phyloP scores from a whole-genome alignment of 2,329 filamentous ascomycete genomes.

The Diplodia sapinea region DNA sequence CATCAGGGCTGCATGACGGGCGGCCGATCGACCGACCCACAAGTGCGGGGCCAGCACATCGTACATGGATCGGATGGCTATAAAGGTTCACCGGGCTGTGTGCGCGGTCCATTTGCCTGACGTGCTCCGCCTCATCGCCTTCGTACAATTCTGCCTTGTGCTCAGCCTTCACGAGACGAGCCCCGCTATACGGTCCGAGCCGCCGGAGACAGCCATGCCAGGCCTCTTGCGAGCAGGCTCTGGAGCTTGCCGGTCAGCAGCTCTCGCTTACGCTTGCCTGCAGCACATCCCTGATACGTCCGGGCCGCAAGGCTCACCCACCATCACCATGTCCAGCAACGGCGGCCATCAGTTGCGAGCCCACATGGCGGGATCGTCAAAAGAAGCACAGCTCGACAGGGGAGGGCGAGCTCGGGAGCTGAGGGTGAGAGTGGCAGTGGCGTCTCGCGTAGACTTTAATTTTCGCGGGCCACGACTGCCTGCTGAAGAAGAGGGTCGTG shows the following conservation, averaged over 20 bases:
- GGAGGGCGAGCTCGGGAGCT: background rate
- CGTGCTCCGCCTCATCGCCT: conserved; percentile 11
- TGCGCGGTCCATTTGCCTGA: conserved; percentile 11
- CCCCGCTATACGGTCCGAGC: conserved; percentile 9
- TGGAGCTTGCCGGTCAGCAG: conserved; percentile 2
- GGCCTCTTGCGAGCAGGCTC: background rate
- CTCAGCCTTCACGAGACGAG: conserved; percentile 11
- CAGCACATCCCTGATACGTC: background rate
- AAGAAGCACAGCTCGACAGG: background rate
- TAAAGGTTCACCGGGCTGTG: conserved; percentile 17
- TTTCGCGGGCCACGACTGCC: background rate
- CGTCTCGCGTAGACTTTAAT: conserved; percentile 3
- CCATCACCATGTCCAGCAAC: background rate
- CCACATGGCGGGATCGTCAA: background rate
- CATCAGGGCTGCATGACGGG: background rate
- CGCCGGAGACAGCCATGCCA: background rate
- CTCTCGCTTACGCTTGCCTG: conserved; percentile 14
- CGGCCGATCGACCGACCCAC: background rate
- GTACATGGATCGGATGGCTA: background rate
- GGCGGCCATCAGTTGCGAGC: background rate
- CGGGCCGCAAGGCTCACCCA: background rate
- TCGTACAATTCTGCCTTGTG: background rate
- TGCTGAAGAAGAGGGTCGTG: conserved; percentile 7
- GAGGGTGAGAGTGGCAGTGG: background rate
- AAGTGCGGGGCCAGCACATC: conserved; percentile 13